A percentile compares a stretch with the other conserved stretches of the same genome.
Conservation (phyloP, 495 filamentous ascomycete genomes). For the Emericellopsis terricola region DNA sequence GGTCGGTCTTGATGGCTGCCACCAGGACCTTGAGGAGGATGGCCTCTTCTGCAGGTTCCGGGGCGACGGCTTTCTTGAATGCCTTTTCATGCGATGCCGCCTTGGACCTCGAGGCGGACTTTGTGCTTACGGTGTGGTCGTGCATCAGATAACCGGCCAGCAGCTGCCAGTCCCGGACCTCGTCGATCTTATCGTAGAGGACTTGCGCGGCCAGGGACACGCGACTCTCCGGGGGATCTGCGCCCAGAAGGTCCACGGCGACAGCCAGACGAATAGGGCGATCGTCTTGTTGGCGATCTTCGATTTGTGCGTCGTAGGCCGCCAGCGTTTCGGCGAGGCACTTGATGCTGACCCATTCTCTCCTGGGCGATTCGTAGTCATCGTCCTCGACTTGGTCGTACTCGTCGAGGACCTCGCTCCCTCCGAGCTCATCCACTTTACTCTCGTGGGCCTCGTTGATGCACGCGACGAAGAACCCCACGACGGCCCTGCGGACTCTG, state of each 20-base stretch:
- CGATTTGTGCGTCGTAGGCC: constrained; percentile 45
- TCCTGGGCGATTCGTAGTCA: constrained; percentile 53
- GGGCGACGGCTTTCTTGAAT: constrained; percentile 48
- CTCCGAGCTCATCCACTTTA: constrained; percentile 68
- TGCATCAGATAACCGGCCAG: constrained; percentile 81
- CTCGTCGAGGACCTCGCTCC: constrained; percentile 34
- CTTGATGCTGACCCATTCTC: constrained; percentile 81
- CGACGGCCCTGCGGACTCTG: constrained; percentile 68
- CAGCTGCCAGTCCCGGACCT: constrained; percentile 72
- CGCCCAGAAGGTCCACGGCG: constrained; percentile 29
- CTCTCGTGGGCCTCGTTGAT: constrained; percentile 65
- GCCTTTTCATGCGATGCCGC: constrained; percentile 27
- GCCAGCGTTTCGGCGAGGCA: constrained; percentile 71
- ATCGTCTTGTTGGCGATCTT: constrained; percentile 23
- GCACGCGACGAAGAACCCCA: constrained; percentile 74
- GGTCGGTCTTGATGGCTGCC: constrained; percentile 49
- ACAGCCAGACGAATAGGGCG: constrained; percentile 23
- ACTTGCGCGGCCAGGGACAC: constrained; percentile 72
- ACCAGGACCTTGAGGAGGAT: constrained; percentile 78
- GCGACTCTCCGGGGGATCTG: constrained; percentile 49
- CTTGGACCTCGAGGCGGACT: constrained; percentile 21
- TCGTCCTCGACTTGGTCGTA: constrained; percentile 50
- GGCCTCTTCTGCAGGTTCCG: constrained; percentile 60
- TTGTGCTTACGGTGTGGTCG: constrained; percentile 52
- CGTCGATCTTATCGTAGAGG: constrained; percentile 62